Evolutionary conservation across 139 green algal species (phyloP).

Genomic region (Auxenochlorella pyrenoidosa): DNA sequence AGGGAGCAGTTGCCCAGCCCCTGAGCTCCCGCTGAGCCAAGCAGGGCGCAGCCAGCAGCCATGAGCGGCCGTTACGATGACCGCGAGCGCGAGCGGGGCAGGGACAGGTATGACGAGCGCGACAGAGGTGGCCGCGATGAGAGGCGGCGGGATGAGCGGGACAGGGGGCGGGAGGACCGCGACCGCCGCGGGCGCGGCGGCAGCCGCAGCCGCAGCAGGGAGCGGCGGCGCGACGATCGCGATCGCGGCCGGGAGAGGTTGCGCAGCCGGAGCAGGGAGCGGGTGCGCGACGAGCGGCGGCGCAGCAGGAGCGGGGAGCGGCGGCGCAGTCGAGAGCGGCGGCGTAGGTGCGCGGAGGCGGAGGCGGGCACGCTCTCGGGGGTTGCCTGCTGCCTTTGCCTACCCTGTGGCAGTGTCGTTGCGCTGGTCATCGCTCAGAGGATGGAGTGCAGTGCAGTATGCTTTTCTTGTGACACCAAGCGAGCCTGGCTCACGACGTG

Average conservation of each 20-base stretch:
- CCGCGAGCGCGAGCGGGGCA: constrained; percentile 33
- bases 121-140: constrained; percentile 10
- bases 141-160: not conserved
- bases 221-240: constrained; percentile 2
- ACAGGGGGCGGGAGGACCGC: constrained; percentile 18
- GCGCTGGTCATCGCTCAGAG: no score
- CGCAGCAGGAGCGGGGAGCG: not conserved
- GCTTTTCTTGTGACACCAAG: not conserved
- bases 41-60: not conserved
- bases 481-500: not conserved
- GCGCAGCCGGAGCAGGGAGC: constrained; percentile 9
- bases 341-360: not conserved
- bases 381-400: no score
- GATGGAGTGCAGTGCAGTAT: no score
- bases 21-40: no score
- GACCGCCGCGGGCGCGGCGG: constrained; percentile 6
- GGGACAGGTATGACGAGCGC: not conserved
- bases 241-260: not conserved
- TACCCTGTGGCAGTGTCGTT: no score
- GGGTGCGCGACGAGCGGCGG: not conserved
- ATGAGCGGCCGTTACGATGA: constrained; percentile 11
- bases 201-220: constrained; percentile 27
- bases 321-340: not conserved
- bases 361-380: no score
- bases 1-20: not conserved